Conservation (phyloP, 2,329 filamentous ascomycete genomes). For the Rutstroemia sp. region DNA sequence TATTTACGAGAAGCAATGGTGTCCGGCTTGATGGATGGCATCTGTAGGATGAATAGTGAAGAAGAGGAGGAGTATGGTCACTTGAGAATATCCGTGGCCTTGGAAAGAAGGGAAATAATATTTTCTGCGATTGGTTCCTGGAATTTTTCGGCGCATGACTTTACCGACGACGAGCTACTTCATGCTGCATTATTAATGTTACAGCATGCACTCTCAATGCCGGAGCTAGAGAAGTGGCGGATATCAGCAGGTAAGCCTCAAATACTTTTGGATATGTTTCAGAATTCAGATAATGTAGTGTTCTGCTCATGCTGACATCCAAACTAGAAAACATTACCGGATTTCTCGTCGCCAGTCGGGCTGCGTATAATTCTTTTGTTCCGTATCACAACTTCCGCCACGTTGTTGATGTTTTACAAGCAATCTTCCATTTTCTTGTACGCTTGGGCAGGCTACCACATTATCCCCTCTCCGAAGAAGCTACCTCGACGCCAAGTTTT, state of each 20-base stretch:
- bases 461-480: slow-evolving; percentile 41
- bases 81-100: slow-evolving; percentile 60
- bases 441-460: slow-evolving; percentile 68
- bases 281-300: slow-evolving; percentile 18
- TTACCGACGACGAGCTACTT: slow-evolving; percentile 83
- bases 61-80: slow-evolving; percentile 51
- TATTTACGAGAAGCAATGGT: slow-evolving; percentile 93
- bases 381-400: slow-evolving; percentile 98
- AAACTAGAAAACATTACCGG: slow-evolving; percentile 66
- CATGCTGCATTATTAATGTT: slow-evolving; percentile 84
- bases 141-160: slow-evolving; percentile 85
- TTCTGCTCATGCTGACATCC: slow-evolving; percentile 34
- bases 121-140: slow-evolving; percentile 62
- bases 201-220: slow-evolving; percentile 75
- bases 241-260: slow-evolving; percentile 61
- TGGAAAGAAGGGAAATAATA: slow-evolving; percentile 58
- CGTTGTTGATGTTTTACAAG: slow-evolving; percentile 92
- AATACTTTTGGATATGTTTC: slow-evolving; percentile 22
- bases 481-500: slow-evolving; percentile 27
- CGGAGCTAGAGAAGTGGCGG: slow-evolving; percentile 73
- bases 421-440: slow-evolving; percentile 83
- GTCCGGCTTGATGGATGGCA: slow-evolving; percentile 79
- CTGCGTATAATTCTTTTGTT: slow-evolving; percentile 94
- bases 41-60: slow-evolving; percentile 62
- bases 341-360: slow-evolving; percentile 81